Conservation (phyloP, 192 early-diverging fungal species). For the Lobulomyces angularis region DNA sequence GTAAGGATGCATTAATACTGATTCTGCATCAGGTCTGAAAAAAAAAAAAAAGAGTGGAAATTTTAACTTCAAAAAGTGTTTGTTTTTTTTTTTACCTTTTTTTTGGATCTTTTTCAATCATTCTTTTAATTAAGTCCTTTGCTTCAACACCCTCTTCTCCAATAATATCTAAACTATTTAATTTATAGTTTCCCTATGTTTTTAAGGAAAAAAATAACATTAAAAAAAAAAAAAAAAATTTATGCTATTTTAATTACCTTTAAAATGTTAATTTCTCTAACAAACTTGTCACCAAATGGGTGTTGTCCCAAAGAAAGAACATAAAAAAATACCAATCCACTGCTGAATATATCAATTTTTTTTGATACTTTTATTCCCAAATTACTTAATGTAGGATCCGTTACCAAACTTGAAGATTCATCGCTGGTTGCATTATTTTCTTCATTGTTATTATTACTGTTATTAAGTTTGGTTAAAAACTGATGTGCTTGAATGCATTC, state of each 20-base stretch:
- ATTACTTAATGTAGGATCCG: conserved; percentile 18
- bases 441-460: conserved; percentile 5
- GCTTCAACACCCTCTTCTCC: conserved; percentile 68
- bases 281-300: conserved; percentile 88
- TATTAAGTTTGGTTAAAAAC: neutral
- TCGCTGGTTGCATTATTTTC: neutral
- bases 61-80: conserved; percentile 7
- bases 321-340: conserved; percentile 93
- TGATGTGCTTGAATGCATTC: conserved; percentile 55
- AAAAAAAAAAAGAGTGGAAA: neutral
- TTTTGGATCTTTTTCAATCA: conserved; percentile 66
- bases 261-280: conserved; percentile 83
- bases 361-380: conserved; percentile 48
- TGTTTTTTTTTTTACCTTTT: conserved; percentile 48
- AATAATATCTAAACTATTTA: conserved; percentile 58
- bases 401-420: neutral
- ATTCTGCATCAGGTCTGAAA: conserved; percentile 59
- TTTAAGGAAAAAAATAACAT: no score
- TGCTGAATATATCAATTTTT: conserved; percentile 90
- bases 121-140: conserved; percentile 77
- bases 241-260: no score
- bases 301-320: conserved; percentile 78
- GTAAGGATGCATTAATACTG: conserved; percentile 80
- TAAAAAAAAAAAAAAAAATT: no score
- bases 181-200: conserved; percentile 55